These are phyloP conservation scores for Sisymbrium altissimum DNA, from an alignment of 345 rosid genomes.

Conservation along the genomic window DNA sequence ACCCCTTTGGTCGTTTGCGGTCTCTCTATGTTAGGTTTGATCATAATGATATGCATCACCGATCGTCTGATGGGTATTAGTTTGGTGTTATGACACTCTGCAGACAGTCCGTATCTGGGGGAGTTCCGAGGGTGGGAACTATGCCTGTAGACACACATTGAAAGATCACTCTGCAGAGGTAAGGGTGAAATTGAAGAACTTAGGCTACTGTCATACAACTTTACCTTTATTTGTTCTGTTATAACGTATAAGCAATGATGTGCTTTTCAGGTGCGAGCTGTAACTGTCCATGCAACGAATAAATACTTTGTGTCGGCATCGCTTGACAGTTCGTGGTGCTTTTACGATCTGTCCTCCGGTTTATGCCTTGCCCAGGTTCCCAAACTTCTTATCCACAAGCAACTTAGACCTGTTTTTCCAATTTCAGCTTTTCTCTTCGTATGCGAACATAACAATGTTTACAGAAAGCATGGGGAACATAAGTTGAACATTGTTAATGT, in stretches of 20 bases:
- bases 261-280: constrained; percentile 85
- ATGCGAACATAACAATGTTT: background rate
- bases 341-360: constrained; percentile 90
- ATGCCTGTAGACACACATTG: constrained; percentile 69
- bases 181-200: constrained; percentile 15
- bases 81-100: constrained; percentile 22
- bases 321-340: constrained; percentile 91
- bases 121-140: constrained; percentile 81
- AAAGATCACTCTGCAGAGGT: constrained; percentile 97
- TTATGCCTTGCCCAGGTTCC: constrained; percentile 82
- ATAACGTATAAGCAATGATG: background rate
- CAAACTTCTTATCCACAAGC: constrained; percentile 3
- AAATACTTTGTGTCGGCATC: constrained; percentile 96
- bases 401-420: background rate
- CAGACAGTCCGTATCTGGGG: constrained; percentile 99
- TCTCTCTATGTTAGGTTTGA: background rate
- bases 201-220: background rate
- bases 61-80: background rate
- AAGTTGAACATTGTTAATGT: background rate
- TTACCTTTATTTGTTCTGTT: constrained; percentile 1
- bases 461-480: background rate
- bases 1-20: background rate
- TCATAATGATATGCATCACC: background rate
- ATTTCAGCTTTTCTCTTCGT: background rate
- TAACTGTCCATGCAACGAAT: constrained; percentile 93